These are phyloP conservation scores for Gossypium ekmanianum DNA, from an alignment of 345 rosid genomes.

Conservation along the genomic window DNA sequence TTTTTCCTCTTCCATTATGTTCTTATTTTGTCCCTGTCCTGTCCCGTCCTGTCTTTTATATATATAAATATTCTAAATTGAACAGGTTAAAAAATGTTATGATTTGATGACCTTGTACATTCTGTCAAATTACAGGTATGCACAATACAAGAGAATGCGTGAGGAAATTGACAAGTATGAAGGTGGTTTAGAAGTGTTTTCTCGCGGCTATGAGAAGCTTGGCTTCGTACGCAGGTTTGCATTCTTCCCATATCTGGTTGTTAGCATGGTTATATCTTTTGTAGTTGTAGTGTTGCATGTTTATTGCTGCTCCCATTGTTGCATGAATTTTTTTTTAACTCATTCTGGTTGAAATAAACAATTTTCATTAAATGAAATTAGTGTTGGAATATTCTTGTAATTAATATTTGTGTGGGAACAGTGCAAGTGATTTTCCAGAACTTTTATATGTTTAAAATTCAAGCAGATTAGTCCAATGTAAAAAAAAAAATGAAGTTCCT, in stretches of 20 bases:
- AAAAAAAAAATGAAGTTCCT: not conserved
- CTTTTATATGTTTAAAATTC: not conserved
- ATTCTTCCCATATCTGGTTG: not conserved
- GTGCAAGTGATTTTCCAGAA: not conserved
- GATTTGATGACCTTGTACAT: not conserved
- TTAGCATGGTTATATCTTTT: not conserved
- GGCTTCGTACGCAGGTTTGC: constrained; percentile 79
- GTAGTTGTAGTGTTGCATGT: not conserved
- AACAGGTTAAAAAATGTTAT: not conserved
- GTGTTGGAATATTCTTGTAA: constrained; percentile 1
- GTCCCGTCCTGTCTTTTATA: constrained; percentile 6
- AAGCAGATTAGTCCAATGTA: not conserved
- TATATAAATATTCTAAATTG: constrained; percentile 11
- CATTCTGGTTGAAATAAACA: not conserved
- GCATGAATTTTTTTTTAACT: not conserved
- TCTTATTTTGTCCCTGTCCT: not conserved
- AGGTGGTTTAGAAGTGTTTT: constrained; percentile 87
- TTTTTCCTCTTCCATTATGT: not conserved
- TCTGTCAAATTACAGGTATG: constrained; percentile 43
- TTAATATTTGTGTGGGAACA: not conserved
- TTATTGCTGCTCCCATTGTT: constrained; percentile 13
- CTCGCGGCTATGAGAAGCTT: constrained; percentile 88
- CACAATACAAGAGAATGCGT: constrained; percentile 60
- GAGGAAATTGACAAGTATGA: constrained; percentile 71
- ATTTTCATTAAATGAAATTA: not conserved